phyloP scores from a whole-genome alignment of 1,284 basidiomycete genomes.

The Neolentinus lepideus region DNA sequence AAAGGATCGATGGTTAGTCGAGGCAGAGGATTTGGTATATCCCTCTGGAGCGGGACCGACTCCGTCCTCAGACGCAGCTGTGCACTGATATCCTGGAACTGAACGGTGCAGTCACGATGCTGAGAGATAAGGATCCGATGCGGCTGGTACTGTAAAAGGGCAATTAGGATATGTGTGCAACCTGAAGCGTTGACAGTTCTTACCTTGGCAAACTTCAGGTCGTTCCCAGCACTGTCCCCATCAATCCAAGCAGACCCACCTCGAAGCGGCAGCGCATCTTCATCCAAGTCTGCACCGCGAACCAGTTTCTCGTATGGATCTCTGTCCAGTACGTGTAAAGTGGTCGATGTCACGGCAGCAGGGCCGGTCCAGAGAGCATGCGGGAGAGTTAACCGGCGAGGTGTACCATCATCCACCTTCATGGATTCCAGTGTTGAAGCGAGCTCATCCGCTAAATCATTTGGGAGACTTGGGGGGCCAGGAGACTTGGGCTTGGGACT shows the following conservation, averaged over 20 bases:
- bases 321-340: constrained; percentile 35
- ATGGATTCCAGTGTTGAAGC: constrained; percentile 35
- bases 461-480: constrained; percentile 11
- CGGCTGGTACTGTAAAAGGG: constrained; percentile 43
- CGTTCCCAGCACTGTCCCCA: constrained; percentile 31
- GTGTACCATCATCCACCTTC: constrained; percentile 26
- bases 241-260: constrained; percentile 50
- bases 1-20: constrained; percentile 57
- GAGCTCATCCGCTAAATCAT: constrained; percentile 30
- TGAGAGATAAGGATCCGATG: constrained; percentile 63
- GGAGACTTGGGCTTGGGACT: constrained; percentile 9
- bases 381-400: constrained; percentile 31
- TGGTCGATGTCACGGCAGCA: constrained; percentile 32
- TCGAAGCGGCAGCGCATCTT: constrained; percentile 27
- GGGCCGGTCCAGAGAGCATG: constrained; percentile 31
- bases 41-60: constrained; percentile 37
- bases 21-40: constrained; percentile 55
- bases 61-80: constrained; percentile 51
- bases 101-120: constrained; percentile 59
- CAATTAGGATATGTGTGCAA: not conserved
- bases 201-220: constrained; percentile 40
- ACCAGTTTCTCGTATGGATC: constrained; percentile 33
- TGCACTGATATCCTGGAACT: constrained; percentile 63
- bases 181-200: not conserved
- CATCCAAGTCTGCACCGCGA: constrained; percentile 9